These are phyloP conservation scores for Aristolochia californica DNA, from an alignment of 164 flowering plant genomes.

Conservation along the genomic window DNA sequence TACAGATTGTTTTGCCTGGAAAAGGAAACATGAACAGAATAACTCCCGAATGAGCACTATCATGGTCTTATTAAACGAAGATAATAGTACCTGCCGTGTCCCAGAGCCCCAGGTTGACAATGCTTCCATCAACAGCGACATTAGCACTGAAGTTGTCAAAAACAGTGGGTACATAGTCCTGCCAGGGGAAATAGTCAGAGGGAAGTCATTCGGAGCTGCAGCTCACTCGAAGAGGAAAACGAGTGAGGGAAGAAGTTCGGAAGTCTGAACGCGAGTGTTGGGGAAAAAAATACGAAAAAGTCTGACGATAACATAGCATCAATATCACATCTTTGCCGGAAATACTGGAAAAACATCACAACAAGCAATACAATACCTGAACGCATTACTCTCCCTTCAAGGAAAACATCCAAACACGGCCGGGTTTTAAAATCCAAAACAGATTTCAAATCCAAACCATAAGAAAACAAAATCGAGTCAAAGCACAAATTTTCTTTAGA, in stretches of 20 bases:
- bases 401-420: no score
- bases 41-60: neutral
- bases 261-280: neutral
- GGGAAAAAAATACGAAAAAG: neutral
- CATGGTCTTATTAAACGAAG: neutral
- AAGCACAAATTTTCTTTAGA: no score
- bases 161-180: constrained; percentile 96
- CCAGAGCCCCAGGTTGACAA: constrained; percentile 94
- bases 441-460: no score
- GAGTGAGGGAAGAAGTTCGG: neutral
- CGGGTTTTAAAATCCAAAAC: no score
- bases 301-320: no score
- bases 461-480: no score
- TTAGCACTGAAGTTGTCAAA: constrained; percentile 97
- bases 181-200: constrained; percentile 4
- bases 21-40: neutral
- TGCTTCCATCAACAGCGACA: constrained; percentile 93
- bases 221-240: neutral
- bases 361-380: no score
- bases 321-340: no score
- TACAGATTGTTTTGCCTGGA: neutral
- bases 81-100: constrained; percentile 81
- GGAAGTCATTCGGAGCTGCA: neutral
- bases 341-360: no score
- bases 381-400: no score